Conservation (phyloP, 2,329 filamentous ascomycete genomes). For the Stemphylium lycopersici region DNA sequence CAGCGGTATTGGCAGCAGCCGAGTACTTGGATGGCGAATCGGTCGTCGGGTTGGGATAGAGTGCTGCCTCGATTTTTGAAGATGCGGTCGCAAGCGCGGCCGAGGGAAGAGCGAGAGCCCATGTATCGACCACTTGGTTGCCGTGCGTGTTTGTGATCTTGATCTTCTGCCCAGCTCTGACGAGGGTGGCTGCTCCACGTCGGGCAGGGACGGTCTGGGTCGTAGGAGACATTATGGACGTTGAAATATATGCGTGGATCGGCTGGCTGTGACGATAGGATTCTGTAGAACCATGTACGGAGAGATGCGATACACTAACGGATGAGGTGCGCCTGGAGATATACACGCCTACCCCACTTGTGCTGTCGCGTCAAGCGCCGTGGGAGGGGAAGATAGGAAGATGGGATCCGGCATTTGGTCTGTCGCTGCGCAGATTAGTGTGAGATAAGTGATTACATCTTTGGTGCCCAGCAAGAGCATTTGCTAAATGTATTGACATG, state of each 20-base stretch:
- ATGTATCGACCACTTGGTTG: constrained; percentile 59
- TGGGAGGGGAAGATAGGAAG: constrained; percentile 22
- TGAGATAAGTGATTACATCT: constrained; percentile 7
- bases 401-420: constrained; percentile 2
- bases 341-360: constrained; percentile 17
- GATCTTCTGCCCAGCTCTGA: constrained; percentile 49
- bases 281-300: not conserved
- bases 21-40: constrained; percentile 32
- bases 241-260: not conserved
- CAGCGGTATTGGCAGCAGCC: constrained; percentile 31
- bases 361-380: constrained; percentile 11
- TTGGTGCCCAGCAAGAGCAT: constrained; percentile 3
- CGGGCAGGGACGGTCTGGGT: constrained; percentile 51
- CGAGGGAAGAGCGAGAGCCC: constrained; percentile 51
- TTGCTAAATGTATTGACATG: not conserved
- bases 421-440: not conserved
- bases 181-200: constrained; percentile 50
- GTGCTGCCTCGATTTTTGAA: constrained; percentile 33
- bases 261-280: not conserved
- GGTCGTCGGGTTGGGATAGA: constrained; percentile 37
- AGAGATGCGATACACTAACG: not conserved
- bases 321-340: not conserved
- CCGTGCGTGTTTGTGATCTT: constrained; percentile 57
- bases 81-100: constrained; percentile 22
- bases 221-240: constrained; percentile 17